phyloP scores from a whole-genome alignment of 805 yeast genomes.

The Wickerhamomyces bovis region DNA sequence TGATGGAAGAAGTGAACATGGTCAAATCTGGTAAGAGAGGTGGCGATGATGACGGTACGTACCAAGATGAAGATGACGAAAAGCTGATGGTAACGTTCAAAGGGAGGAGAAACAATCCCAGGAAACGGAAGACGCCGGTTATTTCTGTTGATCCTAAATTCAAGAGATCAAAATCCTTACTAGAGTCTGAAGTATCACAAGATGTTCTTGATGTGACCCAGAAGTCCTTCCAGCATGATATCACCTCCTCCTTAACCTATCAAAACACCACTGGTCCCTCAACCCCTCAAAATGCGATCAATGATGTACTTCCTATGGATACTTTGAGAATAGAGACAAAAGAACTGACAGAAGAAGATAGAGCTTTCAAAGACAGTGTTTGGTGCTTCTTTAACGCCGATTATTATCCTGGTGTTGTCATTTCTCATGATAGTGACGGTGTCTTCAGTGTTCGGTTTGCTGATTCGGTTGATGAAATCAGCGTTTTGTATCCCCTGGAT shows the following conservation, averaged over 20 bases:
- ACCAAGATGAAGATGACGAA: background rate
- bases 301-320: conserved; percentile 1
- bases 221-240: background rate
- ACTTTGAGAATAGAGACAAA: conserved; percentile 5
- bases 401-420: conserved; percentile 44
- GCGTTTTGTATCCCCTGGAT: conserved; percentile 35
- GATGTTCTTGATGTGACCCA: background rate
- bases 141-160: background rate
- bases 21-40: background rate
- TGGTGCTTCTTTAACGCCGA: conserved; percentile 49
- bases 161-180: background rate
- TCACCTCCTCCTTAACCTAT: background rate
- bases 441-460: conserved; percentile 30
- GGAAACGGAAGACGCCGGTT: background rate
- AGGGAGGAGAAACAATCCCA: background rate
- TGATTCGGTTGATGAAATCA: conserved; percentile 31
- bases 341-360: conserved; percentile 23
- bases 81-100: background rate
- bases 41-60: background rate
- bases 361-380: conserved; percentile 33
- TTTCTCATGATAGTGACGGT: conserved; percentile 24
- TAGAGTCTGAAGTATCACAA: background rate
- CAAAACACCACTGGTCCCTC: background rate
- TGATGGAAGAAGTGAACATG: conserved; percentile 4
- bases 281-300: background rate